Conservation (phyloP, 2,329 filamentous ascomycete genomes). For the Bipolaris victoriae region DNA sequence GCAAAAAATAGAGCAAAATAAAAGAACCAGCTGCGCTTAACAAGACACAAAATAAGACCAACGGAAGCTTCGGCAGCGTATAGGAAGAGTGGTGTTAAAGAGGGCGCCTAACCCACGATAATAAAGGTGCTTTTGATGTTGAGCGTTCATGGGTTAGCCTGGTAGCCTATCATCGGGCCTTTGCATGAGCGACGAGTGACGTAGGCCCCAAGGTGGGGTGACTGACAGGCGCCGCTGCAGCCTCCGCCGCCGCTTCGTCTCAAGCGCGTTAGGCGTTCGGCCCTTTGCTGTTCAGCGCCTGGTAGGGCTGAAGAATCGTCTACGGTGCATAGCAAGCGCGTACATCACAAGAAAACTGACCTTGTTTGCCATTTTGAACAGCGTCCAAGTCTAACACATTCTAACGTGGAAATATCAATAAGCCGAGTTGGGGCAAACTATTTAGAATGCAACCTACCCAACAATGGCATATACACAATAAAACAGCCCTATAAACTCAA, state of each 20-base stretch:
- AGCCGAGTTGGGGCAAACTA: constrained; percentile 15
- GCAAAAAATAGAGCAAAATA: background rate
- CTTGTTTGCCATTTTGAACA: background rate
- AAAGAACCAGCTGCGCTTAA: background rate
- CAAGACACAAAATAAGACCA: constrained; percentile 5
- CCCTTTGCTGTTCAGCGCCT: constrained; percentile 11
- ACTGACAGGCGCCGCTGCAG: constrained; percentile 16
- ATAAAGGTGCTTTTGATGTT: constrained; percentile 12
- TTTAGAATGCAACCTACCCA: constrained; percentile 10
- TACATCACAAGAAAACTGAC: background rate
- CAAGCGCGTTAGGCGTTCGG: constrained; percentile 13
- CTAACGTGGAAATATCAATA: constrained; percentile 4
- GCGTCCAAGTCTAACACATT: constrained; percentile 10
- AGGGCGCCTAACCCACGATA: constrained; percentile 3
- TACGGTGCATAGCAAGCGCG: constrained; percentile 3
- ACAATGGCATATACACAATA: constrained; percentile 21
- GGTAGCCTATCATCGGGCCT: constrained; percentile 10
- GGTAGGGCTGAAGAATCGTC: constrained; percentile 26
- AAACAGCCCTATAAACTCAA: constrained; percentile 7
- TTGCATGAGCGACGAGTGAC: constrained; percentile 15
- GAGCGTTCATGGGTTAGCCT: constrained; percentile 6
- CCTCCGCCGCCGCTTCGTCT: constrained; percentile 8
- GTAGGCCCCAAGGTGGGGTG: constrained; percentile 21
- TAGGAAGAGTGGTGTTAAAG: constrained; percentile 2
- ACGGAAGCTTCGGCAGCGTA: constrained; percentile 9